Conservation (phyloP, 495 filamentous ascomycete species). For the Annulohypoxylon stygium region DNA sequence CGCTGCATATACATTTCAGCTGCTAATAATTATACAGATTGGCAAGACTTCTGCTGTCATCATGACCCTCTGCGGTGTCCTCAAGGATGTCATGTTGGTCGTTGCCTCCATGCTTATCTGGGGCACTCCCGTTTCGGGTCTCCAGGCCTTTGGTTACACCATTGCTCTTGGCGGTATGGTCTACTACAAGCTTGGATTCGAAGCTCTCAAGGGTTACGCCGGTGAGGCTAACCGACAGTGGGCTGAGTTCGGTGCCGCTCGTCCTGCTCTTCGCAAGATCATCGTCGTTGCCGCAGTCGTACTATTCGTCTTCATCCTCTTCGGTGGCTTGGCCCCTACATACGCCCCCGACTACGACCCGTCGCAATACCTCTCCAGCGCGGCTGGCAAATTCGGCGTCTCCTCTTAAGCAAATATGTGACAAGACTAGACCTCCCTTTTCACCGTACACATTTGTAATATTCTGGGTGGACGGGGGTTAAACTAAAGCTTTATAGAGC, state of each 20-base stretch:
- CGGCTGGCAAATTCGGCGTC: constrained; percentile 63
- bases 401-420: constrained; percentile 44
- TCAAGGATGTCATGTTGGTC: constrained; percentile 98
- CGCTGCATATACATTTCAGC: neutral
- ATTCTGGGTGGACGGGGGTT: constrained; percentile 38
- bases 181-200: constrained; percentile 96
- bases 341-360: constrained; percentile 64
- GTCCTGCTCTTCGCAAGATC: constrained; percentile 81
- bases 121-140: constrained; percentile 80
- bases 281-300: constrained; percentile 71
- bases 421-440: constrained; percentile 28
- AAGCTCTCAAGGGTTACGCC: constrained; percentile 83
- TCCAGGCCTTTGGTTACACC: constrained; percentile 95
- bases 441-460: constrained; percentile 53
- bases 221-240: constrained; percentile 77
- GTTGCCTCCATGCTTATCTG: constrained; percentile 90
- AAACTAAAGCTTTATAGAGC: constrained; percentile 26
- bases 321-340: constrained; percentile 66
- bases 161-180: constrained; percentile 91
- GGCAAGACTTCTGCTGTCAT: constrained; percentile 97
- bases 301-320: constrained; percentile 75
- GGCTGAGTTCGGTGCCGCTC: constrained; percentile 85
- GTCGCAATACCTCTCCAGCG: constrained; percentile 58
- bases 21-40: constrained; percentile 71
- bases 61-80: constrained; percentile 95